phyloP scores from a whole-genome alignment of 1,284 basidiomycete genomes.

The Austroboletus olivaceoglutinosus region DNA sequence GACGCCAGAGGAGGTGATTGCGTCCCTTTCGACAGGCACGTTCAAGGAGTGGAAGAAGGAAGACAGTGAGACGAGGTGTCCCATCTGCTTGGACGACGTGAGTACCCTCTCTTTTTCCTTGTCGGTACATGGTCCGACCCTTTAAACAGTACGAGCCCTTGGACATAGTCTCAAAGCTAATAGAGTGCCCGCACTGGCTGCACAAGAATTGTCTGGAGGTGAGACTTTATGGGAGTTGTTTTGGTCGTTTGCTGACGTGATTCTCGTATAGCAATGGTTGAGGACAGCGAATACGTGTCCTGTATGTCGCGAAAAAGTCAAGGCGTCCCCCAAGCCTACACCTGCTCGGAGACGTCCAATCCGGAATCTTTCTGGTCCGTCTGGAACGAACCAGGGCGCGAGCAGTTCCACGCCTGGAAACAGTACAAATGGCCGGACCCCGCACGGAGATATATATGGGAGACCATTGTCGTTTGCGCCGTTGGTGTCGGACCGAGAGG shows the following conservation, averaged over 20 bases:
- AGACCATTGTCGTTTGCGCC: conserved; percentile 17
- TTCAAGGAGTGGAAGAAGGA: conserved; percentile 65
- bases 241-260: neutral
- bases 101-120: conserved; percentile 27
- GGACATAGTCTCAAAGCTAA: conserved; percentile 59
- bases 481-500: conserved; percentile 23
- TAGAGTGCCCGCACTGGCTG: conserved; percentile 73
- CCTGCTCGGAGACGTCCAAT: conserved; percentile 20
- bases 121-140: neutral
- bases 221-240: conserved; percentile 11
- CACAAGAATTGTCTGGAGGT: conserved; percentile 72
- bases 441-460: conserved; percentile 6
- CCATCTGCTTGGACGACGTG: conserved; percentile 78
- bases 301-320: conserved; percentile 58
- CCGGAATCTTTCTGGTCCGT: conserved; percentile 2
- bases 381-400: conserved; percentile 9
- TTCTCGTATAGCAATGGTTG: conserved; percentile 57
- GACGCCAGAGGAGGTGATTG: conserved; percentile 58
- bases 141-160: conserved; percentile 52
- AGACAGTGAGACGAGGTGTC: conserved; percentile 68
- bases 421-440: conserved; percentile 3
- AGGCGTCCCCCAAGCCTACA: conserved; percentile 25
- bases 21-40: conserved; percentile 53
- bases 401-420: neutral
- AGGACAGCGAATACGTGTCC: conserved; percentile 63